Evolutionary conservation across 805 yeast genomes (phyloP), one percentile per base, ranked within the genome.

Genomic region (Wickerhamomyces bovis): DNA sequence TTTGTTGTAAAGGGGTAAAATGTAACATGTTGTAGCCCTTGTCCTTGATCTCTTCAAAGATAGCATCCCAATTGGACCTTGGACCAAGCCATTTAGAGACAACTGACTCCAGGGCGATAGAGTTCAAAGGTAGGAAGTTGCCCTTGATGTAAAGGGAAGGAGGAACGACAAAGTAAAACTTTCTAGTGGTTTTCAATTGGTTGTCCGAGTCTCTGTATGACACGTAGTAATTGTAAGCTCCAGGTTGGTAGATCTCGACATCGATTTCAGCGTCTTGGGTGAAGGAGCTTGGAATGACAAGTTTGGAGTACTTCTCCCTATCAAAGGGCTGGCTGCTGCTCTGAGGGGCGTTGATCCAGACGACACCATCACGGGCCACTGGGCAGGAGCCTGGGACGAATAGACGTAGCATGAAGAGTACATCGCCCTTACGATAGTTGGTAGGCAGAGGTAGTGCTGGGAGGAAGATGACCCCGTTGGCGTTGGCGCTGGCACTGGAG

Each of bases 21-120:
- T 92, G 99, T 39, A 94, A 72, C 97, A 92, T 88, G 65, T 94
- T 94, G 70, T 92, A 92, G 19, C 94, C 90, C 65, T 94, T 94
- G 9, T 67, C 62, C 15, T 82, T 67, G 40, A 92, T 76, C 41
- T 76, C 76, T 1, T 64, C 62, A 48, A 92, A 85, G 47, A 85
- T 69, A 1, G 66, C 62, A 47, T 78, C 78, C 98, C 98, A 92
- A 13, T 77, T 65, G 2, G 63, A 61, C 43, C 65, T 64, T 2
- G 78, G 75, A 2, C 97, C 97, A 68, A 90, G 78, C 92, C 97
- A 89, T 68, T 92, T 92, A 36, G 97, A 87, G 4, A 92, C 78
- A 38, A 94, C 81, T 1, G 96, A 79, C 64, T 90, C 94, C 61
- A 92, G 70, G 42, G 87, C 83, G 51, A 92, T 76, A 9, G 90